Conservation (phyloP, 177 flowering plant genomes). For the Tripterygium wilfordii region DNA sequence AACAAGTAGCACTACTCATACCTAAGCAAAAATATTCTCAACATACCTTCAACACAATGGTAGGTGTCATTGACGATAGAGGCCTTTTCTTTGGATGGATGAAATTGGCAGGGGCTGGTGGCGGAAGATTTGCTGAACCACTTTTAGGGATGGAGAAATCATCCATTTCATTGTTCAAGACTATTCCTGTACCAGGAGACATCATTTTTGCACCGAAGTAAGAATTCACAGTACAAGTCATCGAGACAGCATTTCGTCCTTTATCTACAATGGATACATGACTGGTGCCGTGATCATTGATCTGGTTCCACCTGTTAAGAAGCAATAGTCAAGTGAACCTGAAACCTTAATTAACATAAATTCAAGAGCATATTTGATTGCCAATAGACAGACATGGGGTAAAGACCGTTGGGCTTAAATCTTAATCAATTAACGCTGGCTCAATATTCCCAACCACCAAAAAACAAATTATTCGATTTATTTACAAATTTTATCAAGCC, state of each 20-base stretch:
- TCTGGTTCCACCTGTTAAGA: slow-evolving; percentile 39
- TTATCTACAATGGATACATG: slow-evolving; percentile 40
- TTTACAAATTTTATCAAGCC: no score
- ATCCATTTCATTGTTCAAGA: slow-evolving; percentile 64
- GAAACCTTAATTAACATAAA: no score
- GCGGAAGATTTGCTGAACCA: slow-evolving; percentile 8
- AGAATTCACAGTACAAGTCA: slow-evolving; percentile 43
- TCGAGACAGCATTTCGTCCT: slow-evolving; percentile 49
- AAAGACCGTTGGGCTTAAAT: no score
- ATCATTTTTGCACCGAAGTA: slow-evolving; percentile 40
- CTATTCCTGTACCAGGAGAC: slow-evolving; percentile 44
- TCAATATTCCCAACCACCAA: no score
- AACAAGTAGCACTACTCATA: no score
- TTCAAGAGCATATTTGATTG: no score
- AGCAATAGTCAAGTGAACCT: neutral
- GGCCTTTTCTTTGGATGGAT: slow-evolving; percentile 54
- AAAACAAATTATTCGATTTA: no score
- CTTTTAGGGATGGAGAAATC: slow-evolving; percentile 46
- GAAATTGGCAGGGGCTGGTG: slow-evolving; percentile 46
- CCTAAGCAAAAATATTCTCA: no score
- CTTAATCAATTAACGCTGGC: no score
- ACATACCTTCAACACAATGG: slow-evolving; percentile 50
- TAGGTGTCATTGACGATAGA: slow-evolving; percentile 67
- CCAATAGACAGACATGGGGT: no score
- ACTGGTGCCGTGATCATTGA: slow-evolving; percentile 51